Conservation (phyloP, 2,329 filamentous ascomycete genomes). For the Balansia obtecta region DNA sequence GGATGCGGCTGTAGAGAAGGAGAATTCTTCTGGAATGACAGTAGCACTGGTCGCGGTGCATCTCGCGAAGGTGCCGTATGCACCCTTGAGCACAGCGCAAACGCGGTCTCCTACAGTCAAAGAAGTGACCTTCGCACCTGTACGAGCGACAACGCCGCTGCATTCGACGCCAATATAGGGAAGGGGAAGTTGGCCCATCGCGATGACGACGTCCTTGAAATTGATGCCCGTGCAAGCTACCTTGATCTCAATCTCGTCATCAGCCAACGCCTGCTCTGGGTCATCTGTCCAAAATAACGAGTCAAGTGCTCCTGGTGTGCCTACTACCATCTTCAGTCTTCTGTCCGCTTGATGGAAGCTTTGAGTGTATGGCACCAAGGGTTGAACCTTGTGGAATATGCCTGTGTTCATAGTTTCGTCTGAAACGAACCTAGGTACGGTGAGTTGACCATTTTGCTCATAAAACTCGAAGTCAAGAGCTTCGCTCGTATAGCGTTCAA, state of each 20-base stretch:
- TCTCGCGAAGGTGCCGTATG: constrained; percentile 16
- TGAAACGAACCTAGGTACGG: constrained; percentile 17
- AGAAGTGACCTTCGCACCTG: constrained; percentile 7
- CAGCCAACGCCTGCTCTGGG: constrained; percentile 14
- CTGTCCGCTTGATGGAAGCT: constrained; percentile 26
- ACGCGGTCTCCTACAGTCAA: constrained; percentile 13
- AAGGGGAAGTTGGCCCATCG: constrained; percentile 12
- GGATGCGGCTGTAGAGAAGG: constrained; percentile 20
- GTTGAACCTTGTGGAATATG: constrained; percentile 16
- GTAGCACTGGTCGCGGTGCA: constrained; percentile 9
- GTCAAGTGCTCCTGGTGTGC: constrained; percentile 25
- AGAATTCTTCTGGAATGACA: constrained; percentile 7
- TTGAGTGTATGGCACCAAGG: constrained; percentile 16
- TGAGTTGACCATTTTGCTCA: constrained; percentile 15
- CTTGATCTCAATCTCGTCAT: constrained; percentile 28
- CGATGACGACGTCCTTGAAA: constrained; percentile 20
- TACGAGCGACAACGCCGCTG: constrained; percentile 12
- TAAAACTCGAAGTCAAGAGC: constrained; percentile 18
- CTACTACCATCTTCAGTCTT: constrained; percentile 26
- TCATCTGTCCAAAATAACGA: constrained; percentile 28
- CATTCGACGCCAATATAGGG: constrained; percentile 13
- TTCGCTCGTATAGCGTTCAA: constrained; percentile 9
- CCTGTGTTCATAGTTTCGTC: constrained; percentile 10
- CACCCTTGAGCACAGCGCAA: constrained; percentile 13
- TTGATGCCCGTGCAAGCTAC: constrained; percentile 32